Percentiles rank a stretch among this genome's conserved stretches.
Evolutionary conservation across 2,329 filamentous ascomycete genomes (phyloP).

Genomic region (Fusarium chuoi): DNA sequence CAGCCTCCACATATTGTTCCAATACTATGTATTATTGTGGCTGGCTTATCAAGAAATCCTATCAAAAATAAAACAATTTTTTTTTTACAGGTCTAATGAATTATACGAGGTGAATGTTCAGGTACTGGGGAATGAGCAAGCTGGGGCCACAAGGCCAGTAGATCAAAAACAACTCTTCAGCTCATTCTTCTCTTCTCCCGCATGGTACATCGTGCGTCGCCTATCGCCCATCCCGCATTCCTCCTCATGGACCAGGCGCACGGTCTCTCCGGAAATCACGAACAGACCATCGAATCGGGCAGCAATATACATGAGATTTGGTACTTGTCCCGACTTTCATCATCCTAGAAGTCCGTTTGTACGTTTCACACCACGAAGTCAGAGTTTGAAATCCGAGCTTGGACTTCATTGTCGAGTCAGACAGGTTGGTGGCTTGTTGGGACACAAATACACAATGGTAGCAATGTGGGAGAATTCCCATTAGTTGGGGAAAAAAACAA

Average conservation of each 20-base stretch:
- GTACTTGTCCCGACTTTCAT: conserved; percentile 1
- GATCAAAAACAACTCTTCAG: not conserved
- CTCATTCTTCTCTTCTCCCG: not conserved
- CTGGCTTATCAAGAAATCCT: not conserved
- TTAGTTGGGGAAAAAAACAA: not conserved
- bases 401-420: not conserved
- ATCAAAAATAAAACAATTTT: not conserved
- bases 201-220: not conserved
- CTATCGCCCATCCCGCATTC: conserved; percentile 1
- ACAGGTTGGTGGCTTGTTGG: not conserved
- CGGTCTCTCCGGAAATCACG: conserved; percentile 1
- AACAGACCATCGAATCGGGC: not conserved
- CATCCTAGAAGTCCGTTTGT: not conserved
- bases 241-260: conserved; percentile 4
- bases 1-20: conserved; percentile 11
- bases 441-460: not conserved
- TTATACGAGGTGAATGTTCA: not conserved
- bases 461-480: not conserved
- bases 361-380: not conserved
- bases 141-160: not conserved
- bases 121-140: not conserved
- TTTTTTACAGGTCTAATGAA: not conserved
- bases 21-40: conserved; percentile 8
- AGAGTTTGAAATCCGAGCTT: conserved; percentile 11
- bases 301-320: conserved; percentile 1